Percentiles rank a stretch among this genome's conserved stretches.
These are phyloP conservation scores for Ustilago loliicola DNA, from an alignment of 1,284 basidiomycete species.

Conservation along the genomic window DNA sequence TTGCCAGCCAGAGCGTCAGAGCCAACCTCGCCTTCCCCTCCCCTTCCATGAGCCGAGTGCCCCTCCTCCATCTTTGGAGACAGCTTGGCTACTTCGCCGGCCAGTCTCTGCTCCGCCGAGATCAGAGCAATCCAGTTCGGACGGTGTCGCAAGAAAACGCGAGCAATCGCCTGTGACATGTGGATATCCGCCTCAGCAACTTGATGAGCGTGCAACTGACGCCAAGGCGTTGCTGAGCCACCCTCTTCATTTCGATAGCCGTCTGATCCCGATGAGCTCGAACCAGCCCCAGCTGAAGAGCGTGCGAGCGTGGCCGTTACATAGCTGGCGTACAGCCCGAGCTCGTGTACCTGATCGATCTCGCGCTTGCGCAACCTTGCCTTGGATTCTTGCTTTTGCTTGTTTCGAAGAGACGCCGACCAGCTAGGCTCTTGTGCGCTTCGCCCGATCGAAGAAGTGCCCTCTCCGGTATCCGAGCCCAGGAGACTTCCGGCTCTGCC, in stretches of 20 bases:
- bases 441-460: constrained; percentile 9
- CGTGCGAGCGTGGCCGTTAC: constrained; percentile 9
- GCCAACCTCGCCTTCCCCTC: neutral
- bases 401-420: constrained; percentile 38
- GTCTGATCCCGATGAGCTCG: neutral
- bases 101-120: constrained; percentile 40
- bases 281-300: neutral
- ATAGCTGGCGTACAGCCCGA: constrained; percentile 31
- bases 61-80: constrained; percentile 11
- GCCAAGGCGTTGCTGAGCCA: constrained; percentile 7
- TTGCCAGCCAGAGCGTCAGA: neutral
- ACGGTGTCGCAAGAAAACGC: constrained; percentile 31
- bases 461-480: constrained; percentile 6
- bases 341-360: constrained; percentile 45
- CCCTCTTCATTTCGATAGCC: neutral
- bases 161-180: constrained; percentile 25
- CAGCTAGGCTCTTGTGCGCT: constrained; percentile 21
- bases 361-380: constrained; percentile 43
- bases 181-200: constrained; percentile 19
- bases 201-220: constrained; percentile 10
- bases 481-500: neutral
- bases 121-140: constrained; percentile 36
- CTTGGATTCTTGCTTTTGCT: constrained; percentile 51
- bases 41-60: too few relatives aligned
- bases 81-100: constrained; percentile 33